Evolutionary conservation across 768 basidiomycete genomes (phyloP), one percentile per base, ranked within the genome.

Genomic region (Kwoniella mangroviensis): DNA sequence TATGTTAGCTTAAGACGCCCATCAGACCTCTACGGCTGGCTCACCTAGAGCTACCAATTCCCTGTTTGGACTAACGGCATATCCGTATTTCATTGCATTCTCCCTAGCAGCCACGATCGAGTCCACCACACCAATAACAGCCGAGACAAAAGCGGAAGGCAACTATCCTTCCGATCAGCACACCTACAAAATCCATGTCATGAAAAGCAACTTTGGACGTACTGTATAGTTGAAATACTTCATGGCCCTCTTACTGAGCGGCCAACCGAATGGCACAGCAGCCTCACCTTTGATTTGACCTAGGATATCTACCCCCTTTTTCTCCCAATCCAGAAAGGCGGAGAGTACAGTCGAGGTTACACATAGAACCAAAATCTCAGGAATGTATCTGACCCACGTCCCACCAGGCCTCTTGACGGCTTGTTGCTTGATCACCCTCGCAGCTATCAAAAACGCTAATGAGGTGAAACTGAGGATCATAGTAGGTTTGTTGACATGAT

Each of bases 51-150:
- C 97, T 26, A 98, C 95, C 1, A 98, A 86, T 79, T 99, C 97
- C 34, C 97, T 90, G 80, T 98, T 99, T 0, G 94, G 93, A 72
- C 89, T 92, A 72, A 98, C 91, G 0, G 91, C 88, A 81, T 98
- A 90, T 2, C 92, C 91, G 78, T 90, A 98, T 13, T 90, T 89
- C 3, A 89, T 87, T 0, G 89, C 89, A 69, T 92, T 95, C 81
- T 98, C 94, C 78, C 98, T 97, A 2, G 96, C 96, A 0, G 94
- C 92, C 2, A 94, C 93, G 71, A 97, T 94, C 70, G 91, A 93
- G 81, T 99, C 96, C 70, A 99, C 85, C 81, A 95, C 97, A 1
- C 97, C 97, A 22, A 92, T 87, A 4, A 93, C 91, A 1, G 92
- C 93, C 1, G 91, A 90, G 1, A 94, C 94, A 34, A 81, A 81